Conservation (phyloP, 306 rosid genomes). For the Quercus parvula region DNA sequence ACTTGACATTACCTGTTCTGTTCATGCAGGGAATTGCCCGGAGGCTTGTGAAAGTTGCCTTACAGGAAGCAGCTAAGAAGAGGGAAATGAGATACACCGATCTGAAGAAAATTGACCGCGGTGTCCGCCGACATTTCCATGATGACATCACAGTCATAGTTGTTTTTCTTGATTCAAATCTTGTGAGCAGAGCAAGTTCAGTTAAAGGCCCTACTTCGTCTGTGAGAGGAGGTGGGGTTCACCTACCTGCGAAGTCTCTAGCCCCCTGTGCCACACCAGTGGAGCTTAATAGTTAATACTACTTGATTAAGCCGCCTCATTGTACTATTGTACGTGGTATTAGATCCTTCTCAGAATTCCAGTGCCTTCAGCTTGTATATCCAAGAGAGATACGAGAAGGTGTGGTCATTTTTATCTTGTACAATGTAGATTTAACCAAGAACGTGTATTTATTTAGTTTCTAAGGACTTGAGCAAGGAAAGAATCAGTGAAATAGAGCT, state of each 20-base stretch:
- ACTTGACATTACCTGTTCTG: constrained; percentile 10
- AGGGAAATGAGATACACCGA: constrained; percentile 95
- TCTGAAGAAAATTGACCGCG: constrained; percentile 80
- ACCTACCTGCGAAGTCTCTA: constrained; percentile 36
- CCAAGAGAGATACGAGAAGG: constrained; percentile 18
- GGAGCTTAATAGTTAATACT: constrained; percentile 21
- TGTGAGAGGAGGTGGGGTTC: constrained; percentile 67
- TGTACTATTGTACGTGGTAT: constrained; percentile 25
- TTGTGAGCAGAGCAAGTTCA: constrained; percentile 72
- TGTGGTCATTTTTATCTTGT: constrained; percentile 25
- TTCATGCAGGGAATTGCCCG: constrained; percentile 78
- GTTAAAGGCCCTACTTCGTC: constrained; percentile 52
- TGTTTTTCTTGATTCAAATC: constrained; percentile 70
- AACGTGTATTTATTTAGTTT: constrained; percentile 40
- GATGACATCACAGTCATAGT: constrained; percentile 85
- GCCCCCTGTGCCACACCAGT: constrained; percentile 35
- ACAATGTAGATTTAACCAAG: constrained; percentile 39
- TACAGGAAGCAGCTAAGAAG: constrained; percentile 88
- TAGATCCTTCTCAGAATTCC: constrained; percentile 21
- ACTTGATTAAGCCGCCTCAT: constrained; percentile 17
- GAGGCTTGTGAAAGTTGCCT: constrained; percentile 71
- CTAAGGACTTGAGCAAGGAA: constrained; percentile 29
- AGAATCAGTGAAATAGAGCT: constrained; percentile 25
- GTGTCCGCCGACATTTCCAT: constrained; percentile 90
- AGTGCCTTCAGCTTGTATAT: constrained; percentile 28